phyloP scores from a whole-genome alignment of 2,329 filamentous ascomycete species.

The Myriangium duriaei region DNA sequence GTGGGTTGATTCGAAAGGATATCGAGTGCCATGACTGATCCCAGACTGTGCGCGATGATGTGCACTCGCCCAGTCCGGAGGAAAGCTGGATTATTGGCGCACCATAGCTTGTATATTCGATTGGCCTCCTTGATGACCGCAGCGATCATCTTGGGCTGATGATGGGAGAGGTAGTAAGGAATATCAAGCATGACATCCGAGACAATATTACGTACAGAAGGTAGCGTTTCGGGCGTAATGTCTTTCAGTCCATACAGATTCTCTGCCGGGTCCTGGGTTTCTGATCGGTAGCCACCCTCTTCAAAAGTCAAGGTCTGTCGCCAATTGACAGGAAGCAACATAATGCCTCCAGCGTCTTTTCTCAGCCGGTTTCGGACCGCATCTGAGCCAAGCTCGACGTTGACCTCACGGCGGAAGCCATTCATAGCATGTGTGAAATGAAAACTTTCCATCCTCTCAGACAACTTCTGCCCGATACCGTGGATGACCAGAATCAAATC shows the following conservation, averaged over 20 bases:
- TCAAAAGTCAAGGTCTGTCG: slow-evolving; percentile 78
- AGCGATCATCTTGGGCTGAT: slow-evolving; percentile 88
- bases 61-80: slow-evolving; percentile 71
- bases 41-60: slow-evolving; percentile 83
- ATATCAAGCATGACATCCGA: slow-evolving; percentile 98
- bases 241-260: slow-evolving; percentile 64
- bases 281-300: slow-evolving; percentile 50
- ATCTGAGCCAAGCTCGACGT: slow-evolving; percentile 65
- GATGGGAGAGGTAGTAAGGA: slow-evolving; percentile 92
- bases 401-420: slow-evolving; percentile 72
- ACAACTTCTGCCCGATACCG: slow-evolving; percentile 92
- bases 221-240: slow-evolving; percentile 82
- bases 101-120: slow-evolving; percentile 91
- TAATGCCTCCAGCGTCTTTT: slow-evolving; percentile 71
- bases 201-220: slow-evolving; percentile 80
- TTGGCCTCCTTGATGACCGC: slow-evolving; percentile 87
- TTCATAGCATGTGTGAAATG: slow-evolving; percentile 97
- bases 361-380: slow-evolving; percentile 64
- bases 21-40: slow-evolving; percentile 88
- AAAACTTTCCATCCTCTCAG: slow-evolving; percentile 87
- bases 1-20: slow-evolving; percentile 85
- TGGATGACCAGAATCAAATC: slow-evolving; percentile 87
- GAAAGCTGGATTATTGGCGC: slow-evolving; percentile 82
- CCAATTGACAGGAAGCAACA: slow-evolving; percentile 94
- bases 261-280: slow-evolving; percentile 43